A percentile compares a stretch with the other conserved stretches of the same genome.
Conservation (phyloP, 2,329 filamentous ascomycete genomes). For the Lithohypha guttulata region DNA sequence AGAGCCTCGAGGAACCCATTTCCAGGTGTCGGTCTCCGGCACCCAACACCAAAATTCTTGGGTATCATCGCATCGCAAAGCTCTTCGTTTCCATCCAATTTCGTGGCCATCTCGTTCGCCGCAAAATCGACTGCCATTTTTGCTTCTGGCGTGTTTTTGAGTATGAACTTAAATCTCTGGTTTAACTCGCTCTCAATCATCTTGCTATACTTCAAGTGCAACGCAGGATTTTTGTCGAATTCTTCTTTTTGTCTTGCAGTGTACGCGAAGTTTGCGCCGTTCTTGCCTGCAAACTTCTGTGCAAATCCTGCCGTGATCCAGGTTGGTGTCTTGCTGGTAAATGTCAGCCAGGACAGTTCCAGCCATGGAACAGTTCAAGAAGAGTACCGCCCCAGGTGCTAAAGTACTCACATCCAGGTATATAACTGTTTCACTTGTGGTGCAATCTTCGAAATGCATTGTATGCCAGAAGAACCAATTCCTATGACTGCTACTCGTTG, state of each 20-base stretch:
- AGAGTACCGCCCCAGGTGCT: no score
- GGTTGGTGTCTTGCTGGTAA: no score
- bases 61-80: slow-evolving; percentile 37
- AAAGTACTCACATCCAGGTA: slow-evolving; percentile 25
- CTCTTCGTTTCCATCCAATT: slow-evolving; percentile 26
- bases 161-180: slow-evolving; percentile 43
- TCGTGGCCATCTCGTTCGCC: slow-evolving; percentile 15
- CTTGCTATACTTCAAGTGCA: slow-evolving; percentile 34
- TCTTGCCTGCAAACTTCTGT: slow-evolving; percentile 18
- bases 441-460: slow-evolving; percentile 29
- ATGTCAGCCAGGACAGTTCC: no score
- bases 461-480: slow-evolving; percentile 21
- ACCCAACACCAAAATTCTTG: slow-evolving; percentile 34
- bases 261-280: slow-evolving; percentile 18
- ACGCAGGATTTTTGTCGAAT: slow-evolving; percentile 30
- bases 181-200: slow-evolving; percentile 42
- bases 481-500: slow-evolving; percentile 24
- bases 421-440: slow-evolving; percentile 25
- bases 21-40: slow-evolving; percentile 33
- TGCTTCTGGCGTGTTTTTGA: slow-evolving; percentile 39
- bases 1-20: slow-evolving; percentile 35
- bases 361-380: no score
- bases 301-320: slow-evolving; percentile 23
- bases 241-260: slow-evolving; percentile 24
- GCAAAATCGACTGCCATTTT: slow-evolving; percentile 25